Evolutionary conservation across 129 eudicot species (phyloP).

Genomic region (Heracleum sosnowskyi): DNA sequence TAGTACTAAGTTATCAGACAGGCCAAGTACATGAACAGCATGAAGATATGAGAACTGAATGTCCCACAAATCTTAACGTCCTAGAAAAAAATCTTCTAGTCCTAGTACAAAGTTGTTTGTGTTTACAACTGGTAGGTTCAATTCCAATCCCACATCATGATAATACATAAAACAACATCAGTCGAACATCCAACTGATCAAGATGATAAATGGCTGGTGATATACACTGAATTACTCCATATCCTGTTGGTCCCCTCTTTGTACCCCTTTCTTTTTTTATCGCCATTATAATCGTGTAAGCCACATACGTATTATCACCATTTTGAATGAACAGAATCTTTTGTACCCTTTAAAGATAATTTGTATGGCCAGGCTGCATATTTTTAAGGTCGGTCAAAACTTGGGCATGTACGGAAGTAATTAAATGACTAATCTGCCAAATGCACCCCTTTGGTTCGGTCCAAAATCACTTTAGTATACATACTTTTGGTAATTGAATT

Average conservation of each 20-base stretch:
- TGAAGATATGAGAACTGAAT: constrained; percentile 20
- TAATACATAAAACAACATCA: not conserved
- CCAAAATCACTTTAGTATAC: no score
- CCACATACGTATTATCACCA: constrained; percentile 26
- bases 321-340: constrained; percentile 3
- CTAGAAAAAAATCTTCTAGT: constrained; percentile 21
- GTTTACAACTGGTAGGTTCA: not conserved
- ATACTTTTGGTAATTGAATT: no score
- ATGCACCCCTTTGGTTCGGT: no score
- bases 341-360: not conserved
- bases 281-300: not conserved
- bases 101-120: constrained; percentile 10
- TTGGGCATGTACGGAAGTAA: no score
- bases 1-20: not conserved
- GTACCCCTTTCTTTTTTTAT: not conserved
- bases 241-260: not conserved
- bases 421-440: no score
- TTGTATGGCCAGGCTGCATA: not conserved
- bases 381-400: not conserved
- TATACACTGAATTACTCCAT: constrained; percentile 4
- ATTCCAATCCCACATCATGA: not conserved
- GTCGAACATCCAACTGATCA: not conserved
- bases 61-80: constrained; percentile 29
- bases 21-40: constrained; percentile 14
- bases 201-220: constrained; percentile 1